Conservation (phyloP, 73 alveolate genomes). For the Durusdinium trenchii region DNA sequence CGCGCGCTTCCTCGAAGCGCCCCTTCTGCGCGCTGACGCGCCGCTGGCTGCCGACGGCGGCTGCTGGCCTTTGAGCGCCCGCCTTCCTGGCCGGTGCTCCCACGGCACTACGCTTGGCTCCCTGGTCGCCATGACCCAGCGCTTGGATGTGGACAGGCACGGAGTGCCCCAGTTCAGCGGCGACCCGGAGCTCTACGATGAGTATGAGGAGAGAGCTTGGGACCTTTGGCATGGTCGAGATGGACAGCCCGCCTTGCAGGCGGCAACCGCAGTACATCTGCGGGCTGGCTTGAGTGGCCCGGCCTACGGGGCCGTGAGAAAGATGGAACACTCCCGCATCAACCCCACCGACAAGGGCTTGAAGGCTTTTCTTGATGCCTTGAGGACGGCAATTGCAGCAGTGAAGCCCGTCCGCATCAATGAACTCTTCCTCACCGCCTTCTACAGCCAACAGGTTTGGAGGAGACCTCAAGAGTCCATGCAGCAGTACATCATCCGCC, state of each 20-base stretch:
- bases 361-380: background rate
- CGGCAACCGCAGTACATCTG: background rate
- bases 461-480: background rate
- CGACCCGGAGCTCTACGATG: slow-evolving; percentile 4
- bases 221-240: background rate
- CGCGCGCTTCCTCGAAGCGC: background rate
- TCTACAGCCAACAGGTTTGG: background rate
- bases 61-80: background rate
- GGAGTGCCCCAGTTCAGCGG: background rate
- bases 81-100: background rate
- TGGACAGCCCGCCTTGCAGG: background rate
- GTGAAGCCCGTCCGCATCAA: background rate
- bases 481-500: background rate
- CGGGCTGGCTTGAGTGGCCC: background rate
- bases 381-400: background rate
- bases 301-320: background rate
- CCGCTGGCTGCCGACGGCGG: background rate
- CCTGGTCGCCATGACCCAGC: background rate
- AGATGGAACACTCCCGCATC: background rate
- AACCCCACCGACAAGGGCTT: background rate
- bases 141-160: background rate
- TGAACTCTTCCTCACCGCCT: slow-evolving; percentile 9
- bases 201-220: background rate
- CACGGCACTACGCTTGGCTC: background rate
- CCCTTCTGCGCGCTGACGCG: background rate